Evolutionary conservation across 352 stramenopile species (phyloP).

Genomic region (Phytophthora multivora): DNA sequence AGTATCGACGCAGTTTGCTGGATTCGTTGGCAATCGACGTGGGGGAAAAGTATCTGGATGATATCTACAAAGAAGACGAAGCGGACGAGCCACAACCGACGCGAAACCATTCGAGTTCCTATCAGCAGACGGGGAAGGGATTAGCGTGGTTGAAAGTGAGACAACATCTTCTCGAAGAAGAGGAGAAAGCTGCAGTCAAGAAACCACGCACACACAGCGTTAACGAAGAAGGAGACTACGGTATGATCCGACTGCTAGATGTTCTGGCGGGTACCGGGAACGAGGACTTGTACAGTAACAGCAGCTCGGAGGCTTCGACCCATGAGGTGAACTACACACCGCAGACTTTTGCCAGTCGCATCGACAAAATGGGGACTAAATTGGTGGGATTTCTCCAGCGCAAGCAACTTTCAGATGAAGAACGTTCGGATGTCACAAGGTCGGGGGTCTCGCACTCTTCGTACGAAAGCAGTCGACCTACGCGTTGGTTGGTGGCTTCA

Average conservation of each 20-base stretch:
- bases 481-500: slow-evolving; percentile 42
- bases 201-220: slow-evolving; percentile 6
- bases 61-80: slow-evolving; percentile 58
- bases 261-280: background rate
- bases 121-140: slow-evolving; percentile 23
- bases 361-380: slow-evolving; percentile 20
- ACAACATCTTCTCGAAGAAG: slow-evolving; percentile 35
- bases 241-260: background rate
- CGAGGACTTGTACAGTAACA: slow-evolving; percentile 4
- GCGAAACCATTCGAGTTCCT: background rate
- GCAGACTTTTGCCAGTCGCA: slow-evolving; percentile 6
- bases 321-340: background rate
- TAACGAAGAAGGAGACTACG: background rate
- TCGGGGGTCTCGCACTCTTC: slow-evolving; percentile 1
- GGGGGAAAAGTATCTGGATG: slow-evolving; percentile 64
- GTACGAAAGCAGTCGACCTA: background rate
- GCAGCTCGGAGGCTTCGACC: background rate
- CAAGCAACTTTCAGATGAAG: slow-evolving; percentile 2
- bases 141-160: slow-evolving; percentile 42
- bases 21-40: slow-evolving; percentile 68
- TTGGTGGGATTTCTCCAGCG: slow-evolving; percentile 17
- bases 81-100: slow-evolving; percentile 23
- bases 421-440: slow-evolving; percentile 4
- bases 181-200: slow-evolving; percentile 29
- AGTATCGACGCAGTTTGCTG: slow-evolving; percentile 56